Evolutionary conservation across 2,329 filamentous ascomycete species (phyloP), one percentile per base, ranked within the genome.

Genomic region (Venturia carpophila): DNA sequence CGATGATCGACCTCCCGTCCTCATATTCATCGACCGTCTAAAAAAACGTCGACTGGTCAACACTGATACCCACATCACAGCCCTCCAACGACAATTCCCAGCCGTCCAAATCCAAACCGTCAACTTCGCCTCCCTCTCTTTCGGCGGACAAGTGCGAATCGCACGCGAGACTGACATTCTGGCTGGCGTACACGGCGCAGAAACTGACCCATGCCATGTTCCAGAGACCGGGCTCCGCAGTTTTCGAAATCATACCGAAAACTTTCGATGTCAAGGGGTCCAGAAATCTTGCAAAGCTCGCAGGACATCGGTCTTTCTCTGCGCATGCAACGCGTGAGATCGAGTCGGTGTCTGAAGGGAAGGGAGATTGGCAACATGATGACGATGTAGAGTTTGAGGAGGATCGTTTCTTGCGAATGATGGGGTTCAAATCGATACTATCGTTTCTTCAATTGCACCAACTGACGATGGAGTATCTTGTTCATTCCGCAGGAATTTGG

Each of bases 101-200:
- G 68, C 70, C 19, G 69, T 77, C 49, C 68, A 67, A 2, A 66
- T 79, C 5, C 68, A 71, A 17, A 68, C 72, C 10, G 67, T 79
- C 24, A 76, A 79, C 67, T 77, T 80, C 66, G 74, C 73, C 0
- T 65, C 69, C n/a, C 65, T 78, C n/a, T 63, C 76, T 7, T 73
- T 80, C 52, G 43, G 63, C 0, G 71, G 77, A 42, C 78, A 80
- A 68, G 55, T 79, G 5, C 64, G 67, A 10, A 45, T 77, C 1
- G 70, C 73, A 11, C 73, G 71, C 17, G 69, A 70, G 34, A 79
- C 78, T 0, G 77, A 80, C 66, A 67, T 80, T 19, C 71, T 81
- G 10, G 73, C 79, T 6, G 78, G 78, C 39, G 74, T 78, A 1
- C 78, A 80, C 68, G 79, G 79, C 52, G 77, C 78, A 0, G 78